These are phyloP conservation scores for Populus alba DNA, from an alignment of 345 rosid genomes.

Conservation along the genomic window DNA sequence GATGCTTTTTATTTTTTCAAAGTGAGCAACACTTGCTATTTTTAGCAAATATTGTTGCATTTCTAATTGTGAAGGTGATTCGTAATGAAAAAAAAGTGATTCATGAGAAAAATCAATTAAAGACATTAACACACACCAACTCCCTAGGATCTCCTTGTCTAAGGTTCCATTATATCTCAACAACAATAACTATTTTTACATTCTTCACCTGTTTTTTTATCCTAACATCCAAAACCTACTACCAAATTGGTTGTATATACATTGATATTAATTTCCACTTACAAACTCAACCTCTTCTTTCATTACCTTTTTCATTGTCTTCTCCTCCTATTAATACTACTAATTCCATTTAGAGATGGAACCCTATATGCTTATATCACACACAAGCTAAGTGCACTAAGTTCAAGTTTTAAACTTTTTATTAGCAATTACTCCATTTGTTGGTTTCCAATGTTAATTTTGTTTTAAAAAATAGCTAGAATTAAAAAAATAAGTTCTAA, in stretches of 20 bases:
- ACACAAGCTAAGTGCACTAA: conserved; percentile 78
- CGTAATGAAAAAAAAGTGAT: no score
- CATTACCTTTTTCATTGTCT: conserved; percentile 25
- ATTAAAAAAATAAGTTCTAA: no score
- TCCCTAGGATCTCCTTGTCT: conserved; percentile 23
- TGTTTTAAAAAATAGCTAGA: no score
- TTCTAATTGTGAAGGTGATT: no score
- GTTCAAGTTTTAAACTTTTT: conserved; percentile 31
- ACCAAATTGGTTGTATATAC: conserved; percentile 16
- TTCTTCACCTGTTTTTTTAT: not conserved
- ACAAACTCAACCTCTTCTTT: conserved; percentile 7
- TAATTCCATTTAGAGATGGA: conserved; percentile 40
- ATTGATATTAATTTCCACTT: not conserved
- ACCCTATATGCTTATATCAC: conserved; percentile 79
- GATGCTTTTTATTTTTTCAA: no score
- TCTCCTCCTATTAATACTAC: not conserved
- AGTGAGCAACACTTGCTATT: no score
- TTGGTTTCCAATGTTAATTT: not conserved
- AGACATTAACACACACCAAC: not conserved
- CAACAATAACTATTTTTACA: not conserved
- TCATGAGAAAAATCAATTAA: no score
- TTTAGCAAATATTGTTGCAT: no score
- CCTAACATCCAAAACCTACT: conserved; percentile 4
- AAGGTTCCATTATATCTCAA: conserved; percentile 21
- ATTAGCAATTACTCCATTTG: no score